Conservation (phyloP, 306 rosid species). For the Gynostemma pentaphyllum region DNA sequence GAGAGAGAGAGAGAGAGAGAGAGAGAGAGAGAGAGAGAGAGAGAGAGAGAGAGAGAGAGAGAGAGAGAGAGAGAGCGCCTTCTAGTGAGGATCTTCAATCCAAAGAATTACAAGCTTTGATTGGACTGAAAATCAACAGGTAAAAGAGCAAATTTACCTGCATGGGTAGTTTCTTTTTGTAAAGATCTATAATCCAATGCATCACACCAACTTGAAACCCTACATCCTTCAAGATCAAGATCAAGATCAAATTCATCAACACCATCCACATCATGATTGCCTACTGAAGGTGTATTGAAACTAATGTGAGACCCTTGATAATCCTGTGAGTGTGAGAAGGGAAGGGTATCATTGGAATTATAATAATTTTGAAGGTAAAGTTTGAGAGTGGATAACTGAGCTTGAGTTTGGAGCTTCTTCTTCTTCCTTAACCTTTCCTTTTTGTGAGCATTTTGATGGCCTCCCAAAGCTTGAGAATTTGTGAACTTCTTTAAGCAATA, state of each 20-base stretch:
- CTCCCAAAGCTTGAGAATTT: conserved; percentile 88
- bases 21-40: no score
- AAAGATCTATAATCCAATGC: not conserved
- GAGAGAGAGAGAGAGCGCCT: no score
- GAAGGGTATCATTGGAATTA: conserved; percentile 35
- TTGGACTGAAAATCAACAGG: no score
- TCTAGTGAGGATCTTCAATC: no score
- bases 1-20: no score
- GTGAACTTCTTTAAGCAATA: conserved; percentile 74
- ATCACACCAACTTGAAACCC: not conserved
- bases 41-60: no score
- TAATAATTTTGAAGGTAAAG: conserved; percentile 18
- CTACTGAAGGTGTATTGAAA: not conserved
- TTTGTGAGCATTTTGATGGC: conserved; percentile 95
- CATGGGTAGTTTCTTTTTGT: not conserved
- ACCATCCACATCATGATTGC: not conserved
- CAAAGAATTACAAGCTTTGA: no score
- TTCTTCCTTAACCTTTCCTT: conserved; percentile 92
- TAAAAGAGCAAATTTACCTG: no score
- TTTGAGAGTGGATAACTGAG: conserved; percentile 51
- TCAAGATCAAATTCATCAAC: not conserved
- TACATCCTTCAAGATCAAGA: not conserved
- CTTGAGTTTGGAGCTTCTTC: conserved; percentile 72
- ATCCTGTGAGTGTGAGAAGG: conserved; percentile 21
- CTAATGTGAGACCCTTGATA: conserved; percentile 16